Evolutionary conservation across 805 yeast species (phyloP).

Genomic region (Sungouiella thailandica): DNA sequence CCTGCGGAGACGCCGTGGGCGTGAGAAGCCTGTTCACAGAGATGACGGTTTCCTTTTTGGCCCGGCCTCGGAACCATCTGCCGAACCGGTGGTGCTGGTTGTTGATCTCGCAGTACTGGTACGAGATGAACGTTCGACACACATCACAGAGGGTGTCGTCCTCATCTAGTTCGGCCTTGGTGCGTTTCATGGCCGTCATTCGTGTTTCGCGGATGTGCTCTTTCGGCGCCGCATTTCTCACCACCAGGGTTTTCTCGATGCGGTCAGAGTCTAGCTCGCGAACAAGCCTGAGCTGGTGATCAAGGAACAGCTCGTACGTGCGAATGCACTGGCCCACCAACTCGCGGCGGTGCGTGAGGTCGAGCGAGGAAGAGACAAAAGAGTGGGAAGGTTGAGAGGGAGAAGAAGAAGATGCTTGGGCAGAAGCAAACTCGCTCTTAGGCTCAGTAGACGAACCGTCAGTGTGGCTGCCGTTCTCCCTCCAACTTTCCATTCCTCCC

Average conservation of each 20-base stretch:
- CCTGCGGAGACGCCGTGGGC: constrained; percentile 34
- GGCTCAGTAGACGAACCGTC: no score
- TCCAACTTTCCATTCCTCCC: constrained; percentile 2
- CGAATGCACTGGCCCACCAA: constrained; percentile 20
- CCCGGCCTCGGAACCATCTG: constrained; percentile 12
- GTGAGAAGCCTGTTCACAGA: constrained; percentile 27
- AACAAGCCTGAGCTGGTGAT: constrained; percentile 17
- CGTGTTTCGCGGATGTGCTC: constrained; percentile 1
- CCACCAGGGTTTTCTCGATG: constrained; percentile 6
- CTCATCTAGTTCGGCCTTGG: constrained; percentile 23
- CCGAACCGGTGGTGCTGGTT: constrained; percentile 18
- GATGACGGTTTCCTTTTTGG: constrained; percentile 3
- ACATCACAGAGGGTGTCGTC: constrained; percentile 44
- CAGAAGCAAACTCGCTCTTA: no score
- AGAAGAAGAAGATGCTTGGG: no score
- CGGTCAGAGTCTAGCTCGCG: constrained; percentile 17
- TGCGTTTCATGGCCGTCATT: background rate
- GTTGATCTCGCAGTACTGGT: constrained; percentile 42
- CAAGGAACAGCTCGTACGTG: constrained; percentile 23
- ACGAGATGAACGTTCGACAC: constrained; percentile 46
- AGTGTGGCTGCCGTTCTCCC: no score
- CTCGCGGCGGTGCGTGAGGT: background rate
- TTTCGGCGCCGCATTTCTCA: constrained; percentile 2
- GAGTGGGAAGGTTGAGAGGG: background rate
- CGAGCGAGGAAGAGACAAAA: no score